A percentile compares a stretch with the other conserved stretches of the same genome.
Conservation (phyloP, 805 yeast genomes). For the Candida gorgasii region DNA sequence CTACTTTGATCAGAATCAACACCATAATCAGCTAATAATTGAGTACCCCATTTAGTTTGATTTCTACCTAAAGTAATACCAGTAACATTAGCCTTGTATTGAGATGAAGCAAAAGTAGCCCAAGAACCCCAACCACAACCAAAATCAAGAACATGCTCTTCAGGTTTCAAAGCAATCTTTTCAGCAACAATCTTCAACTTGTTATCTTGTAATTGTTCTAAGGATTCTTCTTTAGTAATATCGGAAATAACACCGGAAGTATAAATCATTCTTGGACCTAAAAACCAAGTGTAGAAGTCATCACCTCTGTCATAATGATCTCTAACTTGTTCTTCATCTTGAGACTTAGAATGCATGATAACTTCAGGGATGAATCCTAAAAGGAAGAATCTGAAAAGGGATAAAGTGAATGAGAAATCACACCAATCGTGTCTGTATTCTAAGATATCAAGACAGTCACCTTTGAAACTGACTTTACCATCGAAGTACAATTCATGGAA, state of each 20-base stretch:
- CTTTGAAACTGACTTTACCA: conserved; percentile 82
- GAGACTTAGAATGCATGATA: conserved; percentile 86
- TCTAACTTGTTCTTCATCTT: conserved; percentile 95
- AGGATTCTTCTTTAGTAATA: conserved; percentile 66
- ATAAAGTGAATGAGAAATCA: conserved; percentile 70
- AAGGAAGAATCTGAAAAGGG: conserved; percentile 76
- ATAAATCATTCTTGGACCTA: conserved; percentile 93
- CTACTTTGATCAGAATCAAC: conserved; percentile 66
- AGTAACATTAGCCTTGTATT: conserved; percentile 82
- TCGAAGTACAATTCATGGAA: conserved; percentile 87
- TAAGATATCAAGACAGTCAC: conserved; percentile 79
- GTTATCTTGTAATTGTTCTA: conserved; percentile 84
- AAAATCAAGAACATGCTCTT: conserved; percentile 76
- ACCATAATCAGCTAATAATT: conserved; percentile 66
- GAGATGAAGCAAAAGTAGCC: conserved; percentile 78
- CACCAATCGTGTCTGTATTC: conserved; percentile 95
- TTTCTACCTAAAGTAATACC: conserved; percentile 89
- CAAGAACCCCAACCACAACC: conserved; percentile 98
- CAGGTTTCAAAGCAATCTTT: conserved; percentile 71
- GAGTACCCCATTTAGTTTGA: conserved; percentile 89
- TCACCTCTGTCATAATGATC: conserved; percentile 96
- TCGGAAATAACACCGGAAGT: conserved; percentile 84
- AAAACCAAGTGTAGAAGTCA: conserved; percentile 90
- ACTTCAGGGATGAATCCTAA: conserved; percentile 92
- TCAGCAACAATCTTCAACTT: conserved; percentile 85